Conservation (phyloP, 2,329 filamentous ascomycete species). For the Didymella exigua region DNA sequence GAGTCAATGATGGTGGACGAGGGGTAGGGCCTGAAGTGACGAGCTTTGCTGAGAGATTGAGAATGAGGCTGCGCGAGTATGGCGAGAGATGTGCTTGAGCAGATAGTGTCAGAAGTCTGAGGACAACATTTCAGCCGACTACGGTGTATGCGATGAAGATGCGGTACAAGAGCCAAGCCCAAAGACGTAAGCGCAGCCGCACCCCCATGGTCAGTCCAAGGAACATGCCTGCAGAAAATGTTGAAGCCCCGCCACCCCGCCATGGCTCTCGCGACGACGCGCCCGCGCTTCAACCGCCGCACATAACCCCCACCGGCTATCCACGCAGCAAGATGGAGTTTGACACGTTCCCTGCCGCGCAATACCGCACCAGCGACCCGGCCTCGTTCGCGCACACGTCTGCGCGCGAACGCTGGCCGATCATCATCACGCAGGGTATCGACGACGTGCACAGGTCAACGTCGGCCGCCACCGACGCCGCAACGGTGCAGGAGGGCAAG, state of each 20-base stretch:
- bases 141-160: too few species aligned
- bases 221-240: conserved; percentile 1
- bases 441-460: conserved; percentile 89
- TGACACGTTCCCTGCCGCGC: conserved; percentile 59
- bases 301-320: neutral
- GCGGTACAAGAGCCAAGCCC: neutral
- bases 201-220: neutral
- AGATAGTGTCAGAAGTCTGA: too few species aligned
- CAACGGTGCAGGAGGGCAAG: conserved; percentile 81
- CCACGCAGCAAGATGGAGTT: conserved; percentile 21
- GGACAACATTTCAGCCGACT: too few species aligned
- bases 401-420: conserved; percentile 85
- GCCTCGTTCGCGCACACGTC: conserved; percentile 87
- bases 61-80: neutral
- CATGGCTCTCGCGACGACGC: neutral
- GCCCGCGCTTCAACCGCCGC: neutral
- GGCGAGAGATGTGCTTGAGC: neutral
- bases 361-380: conserved; percentile 78
- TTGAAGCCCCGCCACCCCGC: conserved; percentile 15
- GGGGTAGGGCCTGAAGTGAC: too few species aligned
- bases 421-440: conserved; percentile 91
- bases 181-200: neutral
- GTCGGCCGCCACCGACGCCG: conserved; percentile 62
- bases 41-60: neutral
- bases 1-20: too few species aligned